Evolutionary conservation across 768 basidiomycete genomes (phyloP), one percentile per base, ranked within the genome.

Genomic region (Agaricus subrufescens): DNA sequence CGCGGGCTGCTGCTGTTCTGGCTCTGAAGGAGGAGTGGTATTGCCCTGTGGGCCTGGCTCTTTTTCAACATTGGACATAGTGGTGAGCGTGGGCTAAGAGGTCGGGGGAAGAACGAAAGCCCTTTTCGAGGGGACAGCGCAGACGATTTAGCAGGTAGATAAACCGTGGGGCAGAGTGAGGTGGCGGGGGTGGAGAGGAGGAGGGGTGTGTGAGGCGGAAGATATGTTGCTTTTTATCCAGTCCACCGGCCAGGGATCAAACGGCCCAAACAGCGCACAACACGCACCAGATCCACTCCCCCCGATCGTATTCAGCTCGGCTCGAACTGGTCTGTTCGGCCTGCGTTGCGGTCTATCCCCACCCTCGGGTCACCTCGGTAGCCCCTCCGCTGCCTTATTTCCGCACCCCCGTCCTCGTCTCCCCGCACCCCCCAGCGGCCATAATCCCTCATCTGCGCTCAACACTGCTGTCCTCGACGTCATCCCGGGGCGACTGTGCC

Each of bases 41-140:
- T 19, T 19, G 63, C 76, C 75, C 64, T 73, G 72, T 34, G 83
- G 80, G 60, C 82, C 84, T 38, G 83, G 82, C 76, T 83, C 85
- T 79, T 87, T 86, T 58, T 61, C 62, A 56, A 60, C 54, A 56
- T 61, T 50, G 59, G 60, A 60, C 63, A 64, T 64, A 38, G 46
- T 39, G 46, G 46, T 38, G n/a, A n/a, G 38, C 27, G 37, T 39
- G 50, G 23, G 44, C 26, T 34, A 30, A 37, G 27, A 54, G 44
- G 45, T 54, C 29, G 40, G 39, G 57, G 54, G 51, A 29, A 31
- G 43, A 46, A 54, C 14, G 54, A 37, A 49, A 44, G 31, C 48
- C 42, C 55, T 54, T 48, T 54, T 26, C 46, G 46, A 60, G 40
- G 48, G 25, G 19, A 37, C 48, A n/a, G 50, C 37, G 44, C n/a